Conservation (phyloP, 768 basidiomycete genomes). For the Pleurotus tuber-regium region DNA sequence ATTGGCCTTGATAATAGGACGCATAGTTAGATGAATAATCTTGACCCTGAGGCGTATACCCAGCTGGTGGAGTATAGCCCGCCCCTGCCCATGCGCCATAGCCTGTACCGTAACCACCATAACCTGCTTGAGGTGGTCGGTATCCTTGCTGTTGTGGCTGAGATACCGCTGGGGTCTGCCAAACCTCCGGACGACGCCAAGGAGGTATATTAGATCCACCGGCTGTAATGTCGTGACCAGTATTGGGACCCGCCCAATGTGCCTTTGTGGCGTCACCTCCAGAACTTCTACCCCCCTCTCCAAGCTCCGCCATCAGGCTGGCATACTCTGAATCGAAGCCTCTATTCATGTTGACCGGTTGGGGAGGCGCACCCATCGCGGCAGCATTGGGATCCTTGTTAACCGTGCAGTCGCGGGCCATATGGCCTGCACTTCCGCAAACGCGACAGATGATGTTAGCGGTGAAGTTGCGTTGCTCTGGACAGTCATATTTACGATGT, state of each 20-base stretch:
- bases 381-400: slow-evolving; percentile 83
- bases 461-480: slow-evolving; percentile 96
- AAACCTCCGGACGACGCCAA: slow-evolving; percentile 88
- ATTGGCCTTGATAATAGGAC: slow-evolving; percentile 87
- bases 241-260: slow-evolving; percentile 47
- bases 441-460: slow-evolving; percentile 99
- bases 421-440: slow-evolving; percentile 97
- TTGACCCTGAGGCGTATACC: slow-evolving; percentile 49
- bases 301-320: slow-evolving; percentile 95
- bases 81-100: slow-evolving; percentile 44
- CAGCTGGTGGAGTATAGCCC: slow-evolving; percentile 43
- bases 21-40: slow-evolving; percentile 80
- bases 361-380: slow-evolving; percentile 43
- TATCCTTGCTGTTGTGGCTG: slow-evolving; percentile 61
- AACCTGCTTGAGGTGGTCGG: slow-evolving; percentile 65
- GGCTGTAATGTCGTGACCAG: slow-evolving; percentile 65
- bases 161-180: slow-evolving; percentile 58
- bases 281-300: slow-evolving; percentile 68
- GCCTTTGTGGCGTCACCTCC: slow-evolving; percentile 53
- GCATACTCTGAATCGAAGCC: slow-evolving; percentile 98
- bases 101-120: slow-evolving; percentile 48
- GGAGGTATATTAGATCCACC: slow-evolving; percentile 84
- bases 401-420: slow-evolving; percentile 97
- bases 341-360: slow-evolving; percentile 37
- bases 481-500: slow-evolving; percentile 98